Percentiles rank a stretch among this genome's conserved stretches.
Evolutionary conservation across 2,329 filamentous ascomycete genomes (phyloP).

Genomic region (Fusarium secorum): DNA sequence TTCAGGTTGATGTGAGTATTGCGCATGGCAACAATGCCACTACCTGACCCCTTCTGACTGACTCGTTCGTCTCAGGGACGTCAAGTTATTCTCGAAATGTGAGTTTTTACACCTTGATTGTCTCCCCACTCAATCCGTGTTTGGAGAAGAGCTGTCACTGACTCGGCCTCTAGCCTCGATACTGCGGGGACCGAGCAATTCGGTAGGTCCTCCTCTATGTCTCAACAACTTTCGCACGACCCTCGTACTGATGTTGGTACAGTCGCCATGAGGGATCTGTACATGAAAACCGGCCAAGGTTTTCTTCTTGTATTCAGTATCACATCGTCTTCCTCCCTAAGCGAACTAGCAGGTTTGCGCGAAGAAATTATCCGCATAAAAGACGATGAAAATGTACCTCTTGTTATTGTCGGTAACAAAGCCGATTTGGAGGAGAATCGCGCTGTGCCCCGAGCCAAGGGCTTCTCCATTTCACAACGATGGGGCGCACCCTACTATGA

Average conservation of each 20-base stretch:
- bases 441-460: conserved; percentile 77
- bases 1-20: conserved; percentile 81
- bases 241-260: conserved; percentile 34
- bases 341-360: conserved; percentile 80
- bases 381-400: conserved; percentile 82
- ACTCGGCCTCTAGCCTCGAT: conserved; percentile 68
- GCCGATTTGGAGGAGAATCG: conserved; percentile 88
- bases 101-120: conserved; percentile 47
- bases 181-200: conserved; percentile 94
- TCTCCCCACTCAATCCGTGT: conserved; percentile 22
- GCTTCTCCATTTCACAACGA: conserved; percentile 83
- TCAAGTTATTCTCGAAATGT: conserved; percentile 91
- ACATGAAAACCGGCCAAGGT: conserved; percentile 93
- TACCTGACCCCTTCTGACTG: conserved; percentile 39
- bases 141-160: conserved; percentile 19
- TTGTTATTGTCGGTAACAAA: conserved; percentile 94
- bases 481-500: conserved; percentile 95
- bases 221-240: conserved; percentile 24
- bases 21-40: conserved; percentile 5
- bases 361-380: conserved; percentile 94
- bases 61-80: conserved; percentile 67
- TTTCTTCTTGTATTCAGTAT: conserved; percentile 94
- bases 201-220: conserved; percentile 63
- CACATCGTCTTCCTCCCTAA: conserved; percentile 82
- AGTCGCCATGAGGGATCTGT: conserved; percentile 78